Base-by-base conservation (phyloP, 352 stramenopile genomes). In the Pelagophyceae sp. region DNA sequence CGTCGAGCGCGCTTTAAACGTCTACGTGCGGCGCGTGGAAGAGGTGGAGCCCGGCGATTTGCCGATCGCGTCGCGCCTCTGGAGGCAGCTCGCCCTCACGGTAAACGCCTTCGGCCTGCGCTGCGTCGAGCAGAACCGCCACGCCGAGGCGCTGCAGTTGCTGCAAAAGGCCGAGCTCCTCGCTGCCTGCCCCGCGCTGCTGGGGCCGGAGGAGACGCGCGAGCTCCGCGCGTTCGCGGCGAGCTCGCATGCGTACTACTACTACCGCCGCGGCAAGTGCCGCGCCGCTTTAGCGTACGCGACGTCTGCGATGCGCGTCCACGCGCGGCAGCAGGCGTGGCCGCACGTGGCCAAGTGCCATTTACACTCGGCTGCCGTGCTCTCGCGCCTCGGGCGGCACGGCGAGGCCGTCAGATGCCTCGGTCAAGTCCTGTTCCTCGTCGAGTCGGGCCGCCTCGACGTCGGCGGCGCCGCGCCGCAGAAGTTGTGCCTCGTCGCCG, bases 221-320 rank as follows among this genome's bases (percentile, higher is more conserved):
- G 88, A 94, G 76, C 83, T 94, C 38, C 83, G 90, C 61, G 91
- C 87, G 20, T 95, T 91, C 76, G 78, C 93, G 23, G 89, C 90
- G 76, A 90, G 95, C 80, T 90, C 86, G 0, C 94, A 94, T 75
- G 90, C 89, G 0, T 90, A 94, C 75, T 96, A 96, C 78, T 96
- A 96, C 82, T 94, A 92, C 77, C 84, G 82, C 32, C 85, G 91
- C 5, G 85, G 84, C 23, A 96, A 95, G 77, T 82, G 85, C 19
- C 85, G 90, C 72, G 91, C 91, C 0, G 90, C 89, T 6, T 81
- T 94, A 3, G 85, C 92, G 76, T 95, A 93, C 77, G 87, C 92
- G 45, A 78, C 88, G 76, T 92, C 91, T 77, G 90, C 91, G 0
- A 89, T 94, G 72, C 88, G 89, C 58, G 90, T 92, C 38, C 90